Base-by-base conservation (phyloP, 495 filamentous ascomycete species). In the Talaromyces thailandensis region DNA sequence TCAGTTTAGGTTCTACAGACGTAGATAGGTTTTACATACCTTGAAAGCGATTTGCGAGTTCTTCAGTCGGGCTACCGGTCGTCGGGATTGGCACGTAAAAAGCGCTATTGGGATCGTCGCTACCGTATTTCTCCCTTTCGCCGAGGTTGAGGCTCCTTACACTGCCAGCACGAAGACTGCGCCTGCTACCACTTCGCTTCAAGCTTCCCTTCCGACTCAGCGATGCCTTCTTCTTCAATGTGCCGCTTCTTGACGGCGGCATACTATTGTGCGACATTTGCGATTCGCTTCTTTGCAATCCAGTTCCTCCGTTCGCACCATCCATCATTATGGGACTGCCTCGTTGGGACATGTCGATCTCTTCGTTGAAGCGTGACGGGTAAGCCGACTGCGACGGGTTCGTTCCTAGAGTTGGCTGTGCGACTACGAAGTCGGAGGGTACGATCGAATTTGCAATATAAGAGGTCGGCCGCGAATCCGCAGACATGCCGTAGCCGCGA, bases 71-170 rank as follows among this genome's bases (percentile, higher is more conserved):
- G 63, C 82, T 91, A 1, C 90, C 90, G 25, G 79, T 80, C 2
- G 94, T 98, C 6, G 94, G 95, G 25, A 98, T 86, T 1, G 94
- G 94, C 50, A 90, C 88, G 69, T 85, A 86, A 71, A 96, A 97
- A 16, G 87, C 88, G 71, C 89, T 96, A 64, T 94, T 92, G 60
- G 79, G 74, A 67, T 94, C 86, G 45, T 90, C 86, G 40, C 80
- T 76, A 52, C 87, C 87, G 75, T 82, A 77, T 80, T 77, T 81
- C 60, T 80, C 78, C 53, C 75, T 79, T 45, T 84, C 82, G 37
- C 79, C 89, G 56, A 91, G 77, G 43, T 79, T 85, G 53, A 90
- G 74, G 67, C 89, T 91, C 63, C 84, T 84, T 40, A 94, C 89
- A 70, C 92, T 95, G 16, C 90, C 91, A 11, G 92, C 89, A 63